Percentiles rank a stretch among this genome's conserved stretches.
Conservation (phyloP, 208 protist genomes). For the Wallacemonas sp. region DNA sequence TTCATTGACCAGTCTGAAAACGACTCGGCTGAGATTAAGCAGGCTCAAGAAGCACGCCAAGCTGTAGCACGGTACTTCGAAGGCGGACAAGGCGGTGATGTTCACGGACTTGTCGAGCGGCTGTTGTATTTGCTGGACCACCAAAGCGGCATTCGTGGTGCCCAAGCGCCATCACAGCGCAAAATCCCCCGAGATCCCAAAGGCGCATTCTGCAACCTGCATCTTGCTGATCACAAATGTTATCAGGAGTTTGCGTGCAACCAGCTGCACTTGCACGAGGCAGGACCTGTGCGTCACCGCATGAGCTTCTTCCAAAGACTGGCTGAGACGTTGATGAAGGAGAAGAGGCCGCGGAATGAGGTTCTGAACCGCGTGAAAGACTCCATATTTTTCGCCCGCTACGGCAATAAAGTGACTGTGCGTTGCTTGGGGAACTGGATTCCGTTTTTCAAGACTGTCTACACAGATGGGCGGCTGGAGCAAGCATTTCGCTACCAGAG, state of each 20-base stretch:
- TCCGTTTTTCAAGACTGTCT: slow-evolving; percentile 89
- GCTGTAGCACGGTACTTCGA: slow-evolving; percentile 42
- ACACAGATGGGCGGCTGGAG: slow-evolving; percentile 78
- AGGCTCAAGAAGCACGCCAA: slow-evolving; percentile 54
- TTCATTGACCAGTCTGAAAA: slow-evolving; percentile 67
- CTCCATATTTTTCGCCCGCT: slow-evolving; percentile 86
- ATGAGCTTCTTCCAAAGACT: slow-evolving; percentile 77
- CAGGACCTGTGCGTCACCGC: slow-evolving; percentile 72
- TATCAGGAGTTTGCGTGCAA: slow-evolving; percentile 90
- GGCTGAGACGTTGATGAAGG: slow-evolving; percentile 63
- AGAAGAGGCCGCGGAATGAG: slow-evolving; percentile 46
- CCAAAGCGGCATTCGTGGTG: slow-evolving; percentile 75
- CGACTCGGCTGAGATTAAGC: slow-evolving; percentile 40
- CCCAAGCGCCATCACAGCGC: slow-evolving; percentile 79
- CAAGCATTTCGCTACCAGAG: slow-evolving; percentile 76
- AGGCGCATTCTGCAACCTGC: slow-evolving; percentile 87
- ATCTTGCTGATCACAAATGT: slow-evolving; percentile 86
- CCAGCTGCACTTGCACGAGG: slow-evolving; percentile 84
- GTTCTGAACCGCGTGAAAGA: slow-evolving; percentile 77
- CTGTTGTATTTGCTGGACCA: slow-evolving; percentile 71
- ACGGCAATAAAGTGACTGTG: slow-evolving; percentile 89
- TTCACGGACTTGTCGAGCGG: slow-evolving; percentile 41
- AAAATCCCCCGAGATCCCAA: slow-evolving; percentile 83
- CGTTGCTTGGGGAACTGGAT: slow-evolving; percentile 76
- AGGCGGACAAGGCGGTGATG: slow-evolving; percentile 26